A percentile compares a stretch with the other conserved stretches of the same genome.
Evolutionary conservation across 805 yeast species (phyloP).

Genomic region (Metschnikowia peoriensis): DNA sequence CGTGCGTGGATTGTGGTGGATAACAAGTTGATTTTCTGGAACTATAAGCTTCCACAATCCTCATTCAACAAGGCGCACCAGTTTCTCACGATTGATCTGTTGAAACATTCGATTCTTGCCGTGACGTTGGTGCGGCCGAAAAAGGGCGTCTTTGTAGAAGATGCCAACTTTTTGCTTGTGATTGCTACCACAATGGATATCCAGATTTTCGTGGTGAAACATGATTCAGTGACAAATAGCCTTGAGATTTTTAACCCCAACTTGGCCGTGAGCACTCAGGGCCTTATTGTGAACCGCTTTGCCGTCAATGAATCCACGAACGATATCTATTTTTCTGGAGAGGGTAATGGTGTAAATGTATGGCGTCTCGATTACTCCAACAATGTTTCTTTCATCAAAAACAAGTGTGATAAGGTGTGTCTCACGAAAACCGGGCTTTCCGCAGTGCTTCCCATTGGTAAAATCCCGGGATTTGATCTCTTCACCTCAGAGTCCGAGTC

Average conservation of each 20-base stretch:
- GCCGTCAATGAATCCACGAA: constrained; percentile 60
- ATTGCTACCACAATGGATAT: constrained; percentile 80
- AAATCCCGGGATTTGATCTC: constrained; percentile 33
- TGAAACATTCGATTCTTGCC: constrained; percentile 71
- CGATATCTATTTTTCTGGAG: constrained; percentile 83
- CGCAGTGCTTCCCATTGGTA: constrained; percentile 36
- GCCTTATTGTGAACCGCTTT: constrained; percentile 67
- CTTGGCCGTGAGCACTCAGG: constrained; percentile 75
- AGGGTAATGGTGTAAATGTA: constrained; percentile 69
- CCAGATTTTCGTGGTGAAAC: constrained; percentile 71
- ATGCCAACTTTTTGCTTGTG: constrained; percentile 68
- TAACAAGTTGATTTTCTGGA: constrained; percentile 82
- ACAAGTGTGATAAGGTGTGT: constrained; percentile 80
- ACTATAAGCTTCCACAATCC: constrained; percentile 57
- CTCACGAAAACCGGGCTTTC: constrained; percentile 62
- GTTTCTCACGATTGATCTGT: constrained; percentile 78
- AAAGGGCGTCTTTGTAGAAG: constrained; percentile 72
- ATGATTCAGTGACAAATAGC: constrained; percentile 40
- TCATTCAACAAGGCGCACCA: constrained; percentile 47
- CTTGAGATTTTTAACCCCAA: constrained; percentile 79
- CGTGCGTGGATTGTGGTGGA: constrained; percentile 87
- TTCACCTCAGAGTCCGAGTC: constrained; percentile 24
- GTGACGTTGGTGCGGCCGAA: constrained; percentile 82
- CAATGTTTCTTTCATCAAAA: constrained; percentile 82
- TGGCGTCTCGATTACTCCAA: constrained; percentile 88